Base-by-base conservation (phyloP, 768 basidiomycete genomes). In the Lactarius sp. region DNA sequence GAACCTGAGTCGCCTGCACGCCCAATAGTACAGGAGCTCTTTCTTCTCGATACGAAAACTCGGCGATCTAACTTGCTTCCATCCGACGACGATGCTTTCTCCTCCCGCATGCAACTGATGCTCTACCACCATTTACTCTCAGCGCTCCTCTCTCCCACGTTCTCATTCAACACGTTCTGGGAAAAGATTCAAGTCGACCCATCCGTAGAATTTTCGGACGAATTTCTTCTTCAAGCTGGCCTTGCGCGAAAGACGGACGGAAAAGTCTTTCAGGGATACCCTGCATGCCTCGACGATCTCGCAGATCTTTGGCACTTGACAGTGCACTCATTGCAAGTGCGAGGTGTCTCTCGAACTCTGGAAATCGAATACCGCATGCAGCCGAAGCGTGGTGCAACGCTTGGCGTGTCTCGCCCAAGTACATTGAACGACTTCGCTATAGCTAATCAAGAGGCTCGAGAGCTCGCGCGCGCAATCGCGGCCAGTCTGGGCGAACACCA, bases 31-130 rank as follows among this genome's bases (percentile, higher is more conserved):
- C 66, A 74, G 56, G 74, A 73, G 16, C 73, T 88, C 6, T 78
- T 75, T 55, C 70, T 87, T 33, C 71, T 81, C 18, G 91, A 93
- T 68, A 87, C 85, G 51, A 93, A 93, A 72, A 90, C 89, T 18
- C 81, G 90, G 51, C 75, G 72, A 13, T 71, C 72, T 3, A 63
- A 75, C 1, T 77, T 72, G 14, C 66, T 91, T 1, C 90, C 90
- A 1, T 71, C 77, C 4, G 77, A 84, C 14, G 77, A 79, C 46
- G 89, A 91, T 65, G 79, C 83, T 0, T 71, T 81, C 14, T 71
- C 84, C 1, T 79, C 89, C 0, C 81, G 82, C 7, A 74, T 91
- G 41, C 91, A 93, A 71, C 79, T 92, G 5, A 90, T 90, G 87
- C 74, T 91, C 42, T 93, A 93, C 70, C 80, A 83, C 68, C 83